Percentiles rank a stretch among this genome's conserved stretches.
Evolutionary conservation across 768 basidiomycete genomes (phyloP).

Genomic region (Boletellus ananas): DNA sequence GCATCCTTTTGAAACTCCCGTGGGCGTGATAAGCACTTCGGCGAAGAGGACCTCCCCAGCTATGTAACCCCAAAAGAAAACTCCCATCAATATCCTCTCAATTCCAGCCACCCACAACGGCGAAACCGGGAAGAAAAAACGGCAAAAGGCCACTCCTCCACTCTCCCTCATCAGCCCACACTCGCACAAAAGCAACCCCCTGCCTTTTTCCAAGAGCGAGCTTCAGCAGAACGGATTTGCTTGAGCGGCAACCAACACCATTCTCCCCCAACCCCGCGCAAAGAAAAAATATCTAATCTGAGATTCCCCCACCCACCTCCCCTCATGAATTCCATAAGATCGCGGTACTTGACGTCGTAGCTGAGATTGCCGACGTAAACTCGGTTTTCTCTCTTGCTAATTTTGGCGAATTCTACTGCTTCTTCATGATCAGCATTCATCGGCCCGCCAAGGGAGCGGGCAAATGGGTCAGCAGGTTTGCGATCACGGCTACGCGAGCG

Average conservation of each 20-base stretch:
- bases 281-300: constrained; percentile 52
- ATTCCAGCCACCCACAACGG: constrained; percentile 49
- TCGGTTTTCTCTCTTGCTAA: constrained; percentile 96
- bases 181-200: constrained; percentile 28
- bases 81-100: constrained; percentile 93
- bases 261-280: constrained; percentile 33
- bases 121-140: constrained; percentile 39
- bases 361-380: constrained; percentile 99
- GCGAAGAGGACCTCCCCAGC: constrained; percentile 99
- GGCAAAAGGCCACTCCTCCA: constrained; percentile 36
- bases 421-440: constrained; percentile 92
- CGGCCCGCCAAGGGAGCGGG: constrained; percentile 80
- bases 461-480: constrained; percentile 60
- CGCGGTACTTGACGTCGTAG: constrained; percentile 98
- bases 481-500: constrained; percentile 56
- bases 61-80: constrained; percentile 86
- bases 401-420: constrained; percentile 91
- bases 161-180: constrained; percentile 36
- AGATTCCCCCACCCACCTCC: constrained; percentile 96
- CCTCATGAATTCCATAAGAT: constrained; percentile 99
- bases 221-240: constrained; percentile 34
- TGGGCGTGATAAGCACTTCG: constrained; percentile 97
- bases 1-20: constrained; percentile 97
- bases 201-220: constrained; percentile 35
- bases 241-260: constrained; percentile 27